Evolutionary conservation across 2,329 filamentous ascomycete species (phyloP), one percentile per base, ranked within the genome.

Genomic region (Pseudogymnoascus sp.): DNA sequence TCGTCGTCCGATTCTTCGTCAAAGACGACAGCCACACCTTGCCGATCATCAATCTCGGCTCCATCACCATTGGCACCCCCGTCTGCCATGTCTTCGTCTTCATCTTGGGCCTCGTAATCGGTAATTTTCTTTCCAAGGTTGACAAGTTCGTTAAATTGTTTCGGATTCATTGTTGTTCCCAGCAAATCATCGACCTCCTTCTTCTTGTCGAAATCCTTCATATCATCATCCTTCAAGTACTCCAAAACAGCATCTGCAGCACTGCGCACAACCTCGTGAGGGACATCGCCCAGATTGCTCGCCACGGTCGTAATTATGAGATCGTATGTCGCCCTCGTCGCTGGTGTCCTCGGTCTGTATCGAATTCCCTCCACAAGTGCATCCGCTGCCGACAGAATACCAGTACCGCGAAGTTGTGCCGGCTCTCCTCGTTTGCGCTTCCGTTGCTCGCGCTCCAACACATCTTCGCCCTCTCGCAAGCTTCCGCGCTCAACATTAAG

Each of bases 51-150:
- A 59, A 97, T 84, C 73, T 97, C 92, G 31, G 84, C 88, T 60
- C 85, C 88, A 51, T 87, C 83, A 62, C 83, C 90, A 15, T 80
- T 84, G 21, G 80, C 82, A 29, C 85, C 82, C 63, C 84, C 88
- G 69, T 88, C 86, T 31, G 84, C 88, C 80, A 91, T 90, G 63
- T 92, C 87, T 67, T 96, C 93, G 66, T 97, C 92, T 33, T 97
- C 94, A 67, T 97, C 93, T 73, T 97, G 92, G 39, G 90, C 90
- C 75, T 97, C 90, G 75, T 97, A 99, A 74, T 99, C 94, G 59
- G 94, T 99, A 66, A 99, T 96, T 78, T 99, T 99, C 80, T 99
- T 99, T 66, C 92, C 91, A 44, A 99, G 79, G 72, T 97, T 99
- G 62, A 97, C 87, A 67, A 99, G 78, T 77, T 97, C 93, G 72